phyloP scores from a whole-genome alignment of 1,284 basidiomycete genomes.

The Cutaneotrichosporon sp. region DNA sequence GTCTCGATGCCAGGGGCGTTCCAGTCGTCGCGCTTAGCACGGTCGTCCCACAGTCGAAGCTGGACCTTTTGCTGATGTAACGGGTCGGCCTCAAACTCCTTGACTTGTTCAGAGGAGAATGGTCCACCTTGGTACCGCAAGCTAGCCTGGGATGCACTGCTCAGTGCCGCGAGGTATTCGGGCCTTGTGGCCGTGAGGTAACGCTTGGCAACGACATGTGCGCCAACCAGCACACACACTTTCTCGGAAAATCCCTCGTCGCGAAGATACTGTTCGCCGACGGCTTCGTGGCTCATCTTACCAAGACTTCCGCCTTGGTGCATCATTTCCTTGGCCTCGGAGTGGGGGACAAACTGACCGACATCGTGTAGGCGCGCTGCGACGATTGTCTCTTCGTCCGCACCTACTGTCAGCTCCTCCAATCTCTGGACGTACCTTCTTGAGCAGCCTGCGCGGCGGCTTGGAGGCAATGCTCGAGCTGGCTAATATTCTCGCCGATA shows the following conservation, averaged over 20 bases:
- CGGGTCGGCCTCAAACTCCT: constrained; percentile 36
- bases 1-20: constrained; percentile 31
- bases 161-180: constrained; percentile 33
- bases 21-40: constrained; percentile 33
- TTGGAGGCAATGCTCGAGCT: constrained; percentile 40
- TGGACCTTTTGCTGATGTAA: constrained; percentile 35
- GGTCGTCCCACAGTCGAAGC: constrained; percentile 42
- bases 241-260: constrained; percentile 37
- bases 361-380: constrained; percentile 48
- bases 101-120: constrained; percentile 31
- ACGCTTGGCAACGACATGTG: constrained; percentile 44
- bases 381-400: constrained; percentile 38
- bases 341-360: constrained; percentile 42
- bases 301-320: constrained; percentile 31
- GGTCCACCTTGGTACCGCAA: constrained; percentile 43
- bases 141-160: constrained; percentile 30
- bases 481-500: constrained; percentile 38
- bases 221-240: constrained; percentile 39
- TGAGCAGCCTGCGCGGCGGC: constrained; percentile 29
- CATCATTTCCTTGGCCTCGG: constrained; percentile 29
- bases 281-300: constrained; percentile 35
- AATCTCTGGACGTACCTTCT: constrained; percentile 5
- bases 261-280: constrained; percentile 39
- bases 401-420: constrained; percentile 23
- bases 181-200: constrained; percentile 33